These are phyloP conservation scores for Fusarium kyushuense DNA, from an alignment of 2,329 filamentous ascomycete species.

Conservation along the genomic window DNA sequence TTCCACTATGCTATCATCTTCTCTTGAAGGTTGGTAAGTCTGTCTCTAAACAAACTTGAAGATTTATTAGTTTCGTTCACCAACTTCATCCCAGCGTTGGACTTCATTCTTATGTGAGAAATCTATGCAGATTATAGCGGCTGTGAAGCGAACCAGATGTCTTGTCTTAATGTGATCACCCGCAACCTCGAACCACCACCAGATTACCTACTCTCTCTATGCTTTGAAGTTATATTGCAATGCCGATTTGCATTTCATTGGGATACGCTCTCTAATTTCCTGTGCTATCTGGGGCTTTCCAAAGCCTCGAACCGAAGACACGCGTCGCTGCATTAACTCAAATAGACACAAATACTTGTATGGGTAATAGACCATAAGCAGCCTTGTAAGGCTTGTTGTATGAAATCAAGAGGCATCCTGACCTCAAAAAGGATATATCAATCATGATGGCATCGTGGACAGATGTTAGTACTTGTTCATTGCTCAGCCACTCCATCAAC, in stretches of 20 bases:
- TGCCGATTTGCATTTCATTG: not conserved
- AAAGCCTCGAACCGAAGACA: not conserved
- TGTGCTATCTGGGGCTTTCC: constrained; percentile 15
- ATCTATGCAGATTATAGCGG: not conserved
- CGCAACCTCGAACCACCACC: not conserved
- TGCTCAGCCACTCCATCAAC: constrained; percentile 24
- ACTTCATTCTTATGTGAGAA: constrained; percentile 4
- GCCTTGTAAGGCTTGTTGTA: constrained; percentile 24
- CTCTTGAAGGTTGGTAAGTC: not conserved
- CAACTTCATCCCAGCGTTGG: too few relatives aligned
- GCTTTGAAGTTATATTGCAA: not conserved
- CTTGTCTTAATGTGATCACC: constrained; percentile 8
- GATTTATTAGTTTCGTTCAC: not conserved
- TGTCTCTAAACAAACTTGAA: not conserved
- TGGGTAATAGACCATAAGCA: not conserved
- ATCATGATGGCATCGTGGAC: not conserved
- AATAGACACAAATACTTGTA: not conserved
- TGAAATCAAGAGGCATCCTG: constrained; percentile 24
- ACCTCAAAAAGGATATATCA: constrained; percentile 12
- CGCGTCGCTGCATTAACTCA: not conserved
- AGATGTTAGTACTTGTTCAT: not conserved
- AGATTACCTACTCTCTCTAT: too few relatives aligned
- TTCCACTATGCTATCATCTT: not conserved
- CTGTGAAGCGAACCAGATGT: not conserved
- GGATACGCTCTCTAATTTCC: not conserved